Evolutionary conservation across 331 rosid species (phyloP).

Genomic region (Quercus lobata): DNA sequence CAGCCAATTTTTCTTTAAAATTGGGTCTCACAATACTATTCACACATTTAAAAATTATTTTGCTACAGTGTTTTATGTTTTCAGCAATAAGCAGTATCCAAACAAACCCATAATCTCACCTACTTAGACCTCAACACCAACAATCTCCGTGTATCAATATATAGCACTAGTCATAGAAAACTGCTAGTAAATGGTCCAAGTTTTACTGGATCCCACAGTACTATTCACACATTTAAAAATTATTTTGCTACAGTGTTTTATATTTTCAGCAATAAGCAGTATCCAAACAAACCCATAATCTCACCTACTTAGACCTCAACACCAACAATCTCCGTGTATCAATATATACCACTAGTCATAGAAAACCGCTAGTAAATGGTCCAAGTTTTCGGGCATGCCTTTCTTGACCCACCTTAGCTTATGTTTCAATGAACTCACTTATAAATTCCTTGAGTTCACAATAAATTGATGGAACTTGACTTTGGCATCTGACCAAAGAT

Average conservation of each 20-base stretch:
- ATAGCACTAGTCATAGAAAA: conserved; percentile 37
- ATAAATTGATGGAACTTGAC: conserved; percentile 46
- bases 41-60: too few species aligned
- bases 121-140: conserved; percentile 44
- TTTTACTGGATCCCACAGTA: background rate
- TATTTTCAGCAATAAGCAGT: accelerated
- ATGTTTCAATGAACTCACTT: conserved; percentile 18
- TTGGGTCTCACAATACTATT: accelerated
- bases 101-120: conserved; percentile 26
- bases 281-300: background rate
- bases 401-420: conserved; percentile 46
- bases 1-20: too few species aligned
- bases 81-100: accelerated
- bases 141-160: conserved; percentile 41
- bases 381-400: conserved; percentile 47
- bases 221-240: too few species aligned
- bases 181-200: conserved; percentile 46
- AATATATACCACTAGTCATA: conserved; percentile 37
- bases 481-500: too few species aligned
- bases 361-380: conserved; percentile 48
- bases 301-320: conserved; percentile 49
- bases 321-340: conserved; percentile 42
- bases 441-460: conserved; percentile 57
- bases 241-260: too few species aligned
- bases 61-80: too few species aligned